Percentiles rank a stretch among this genome's conserved stretches.
Evolutionary conservation across 1,284 basidiomycete genomes (phyloP).

Genomic region (Puccinia triticina): DNA sequence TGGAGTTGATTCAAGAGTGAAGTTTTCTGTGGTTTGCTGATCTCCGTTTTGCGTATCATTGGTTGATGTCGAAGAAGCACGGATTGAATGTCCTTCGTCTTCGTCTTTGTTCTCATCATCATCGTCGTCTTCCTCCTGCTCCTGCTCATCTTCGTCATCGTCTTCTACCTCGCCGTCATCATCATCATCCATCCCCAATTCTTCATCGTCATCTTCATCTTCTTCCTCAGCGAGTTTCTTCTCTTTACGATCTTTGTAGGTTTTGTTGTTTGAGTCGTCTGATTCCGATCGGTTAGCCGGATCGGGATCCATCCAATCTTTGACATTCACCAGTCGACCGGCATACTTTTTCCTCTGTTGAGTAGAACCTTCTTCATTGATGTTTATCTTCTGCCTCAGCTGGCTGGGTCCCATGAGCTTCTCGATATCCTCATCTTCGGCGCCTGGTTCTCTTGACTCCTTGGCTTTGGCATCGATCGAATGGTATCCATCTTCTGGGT

Average conservation of each 20-base stretch:
- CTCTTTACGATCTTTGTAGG: not conserved
- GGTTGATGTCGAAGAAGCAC: not conserved
- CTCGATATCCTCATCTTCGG: not conserved
- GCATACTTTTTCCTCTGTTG: constrained; percentile 7
- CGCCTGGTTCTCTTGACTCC: not conserved
- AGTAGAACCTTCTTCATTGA: not conserved
- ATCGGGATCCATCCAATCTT: constrained; percentile 29
- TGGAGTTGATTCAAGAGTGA: constrained; percentile 50
- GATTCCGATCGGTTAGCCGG: not conserved
- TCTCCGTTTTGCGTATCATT: not conserved
- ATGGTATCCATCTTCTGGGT: constrained; percentile 48
- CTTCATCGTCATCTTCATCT: not conserved
- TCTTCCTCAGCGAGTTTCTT: not conserved
- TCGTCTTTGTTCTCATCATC: constrained; percentile 9
- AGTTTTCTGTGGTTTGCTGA: not conserved
- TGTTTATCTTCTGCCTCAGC: constrained; percentile 12
- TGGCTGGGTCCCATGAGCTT: constrained; percentile 7
- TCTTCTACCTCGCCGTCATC: not conserved
- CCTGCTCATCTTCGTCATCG: not conserved
- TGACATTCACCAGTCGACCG: constrained; percentile 4
- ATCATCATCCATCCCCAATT: not conserved
- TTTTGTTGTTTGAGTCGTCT: not conserved
- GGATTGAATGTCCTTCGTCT: not conserved
- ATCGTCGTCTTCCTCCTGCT: not conserved
- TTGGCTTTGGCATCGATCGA: constrained; percentile 37